Base-by-base conservation (phyloP, 441 rosid species). In the Capsella rubella region DNA sequence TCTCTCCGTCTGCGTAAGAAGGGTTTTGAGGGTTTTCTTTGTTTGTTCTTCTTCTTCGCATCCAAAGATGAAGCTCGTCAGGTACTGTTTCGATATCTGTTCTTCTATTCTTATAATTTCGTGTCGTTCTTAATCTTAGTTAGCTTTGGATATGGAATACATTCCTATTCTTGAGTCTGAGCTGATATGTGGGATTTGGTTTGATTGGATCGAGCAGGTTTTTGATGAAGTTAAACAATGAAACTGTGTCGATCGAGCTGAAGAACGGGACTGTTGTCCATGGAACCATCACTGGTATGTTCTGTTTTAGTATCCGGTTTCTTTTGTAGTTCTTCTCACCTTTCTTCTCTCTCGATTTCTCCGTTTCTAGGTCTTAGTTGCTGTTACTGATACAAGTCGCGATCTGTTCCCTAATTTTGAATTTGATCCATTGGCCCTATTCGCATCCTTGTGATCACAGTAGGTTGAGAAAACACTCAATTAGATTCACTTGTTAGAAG, bases 171-270 rank as follows among this genome's bases (percentile, higher is more conserved):
- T 55, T 60, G 4, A 65, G 32, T 3, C 6, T 72, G 42, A 60
- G 49, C 64, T 37, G 40, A 80, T 70, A 49, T 63, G 63, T 46
- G 14, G 70, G 39, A 15, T 47, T 45, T 37, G 21, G 4, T 32
- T 46, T 29, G 45, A 82, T 21, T 69, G 76, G 65, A 79, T 79
- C 62, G 69, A 45, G 39, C 61, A 87, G 93, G 90, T 89, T 91
- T 79, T 82, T 91, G 89, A 90, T 90, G 97, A 90, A 90, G 85
- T 52, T 90, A 74, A 90, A 85, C 86, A 90, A 90, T 69, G 97
- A 87, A 81, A 89, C 92, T 51, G 95, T 89, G 6, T 89, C 95
- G 42, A 84, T 91, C 69, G 97, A 89, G 83, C 90, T 91, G 63
- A 87, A 91, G 82, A 91, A 91, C 49, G 95, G 93, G 67, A 91